phyloP scores from a whole-genome alignment of 2,329 filamentous ascomycete genomes.

The Diaporthe australafricana region DNA sequence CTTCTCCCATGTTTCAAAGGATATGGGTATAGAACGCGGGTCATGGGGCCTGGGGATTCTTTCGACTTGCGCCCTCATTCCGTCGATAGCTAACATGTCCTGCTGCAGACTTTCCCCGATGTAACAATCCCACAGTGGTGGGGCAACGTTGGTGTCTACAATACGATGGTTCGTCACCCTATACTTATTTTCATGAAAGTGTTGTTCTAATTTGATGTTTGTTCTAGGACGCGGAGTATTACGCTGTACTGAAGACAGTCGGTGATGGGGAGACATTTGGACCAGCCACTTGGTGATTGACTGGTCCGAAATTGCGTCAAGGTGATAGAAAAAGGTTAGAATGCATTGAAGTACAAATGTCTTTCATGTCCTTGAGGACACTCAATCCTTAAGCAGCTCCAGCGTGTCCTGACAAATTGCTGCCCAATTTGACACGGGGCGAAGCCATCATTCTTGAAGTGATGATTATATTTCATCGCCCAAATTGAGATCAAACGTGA shows the following conservation, averaged over 20 bases:
- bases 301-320: neutral
- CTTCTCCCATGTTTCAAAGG: neutral
- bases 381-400: neutral
- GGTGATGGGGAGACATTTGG: slow-evolving; percentile 50
- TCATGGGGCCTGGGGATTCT: neutral
- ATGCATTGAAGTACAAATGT: neutral
- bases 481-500: neutral
- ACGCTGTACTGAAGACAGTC: slow-evolving; percentile 47
- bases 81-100: neutral
- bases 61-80: neutral
- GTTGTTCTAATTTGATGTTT: slow-evolving; percentile 42
- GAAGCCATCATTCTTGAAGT: neutral
- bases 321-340: neutral
- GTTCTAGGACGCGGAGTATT: slow-evolving; percentile 48
- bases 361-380: neutral
- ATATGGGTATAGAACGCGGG: neutral
- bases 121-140: slow-evolving; percentile 55
- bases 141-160: slow-evolving; percentile 63
- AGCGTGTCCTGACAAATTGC: neutral
- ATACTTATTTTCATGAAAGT: neutral
- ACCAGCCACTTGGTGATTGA: slow-evolving; percentile 49
- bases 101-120: slow-evolving; percentile 45
- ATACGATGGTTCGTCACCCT: slow-evolving; percentile 53
- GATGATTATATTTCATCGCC: neutral
- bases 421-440: neutral